These are phyloP conservation scores for Smittium culicis DNA, from an alignment of 371 early-diverging fungal species.

Conservation along the genomic window DNA sequence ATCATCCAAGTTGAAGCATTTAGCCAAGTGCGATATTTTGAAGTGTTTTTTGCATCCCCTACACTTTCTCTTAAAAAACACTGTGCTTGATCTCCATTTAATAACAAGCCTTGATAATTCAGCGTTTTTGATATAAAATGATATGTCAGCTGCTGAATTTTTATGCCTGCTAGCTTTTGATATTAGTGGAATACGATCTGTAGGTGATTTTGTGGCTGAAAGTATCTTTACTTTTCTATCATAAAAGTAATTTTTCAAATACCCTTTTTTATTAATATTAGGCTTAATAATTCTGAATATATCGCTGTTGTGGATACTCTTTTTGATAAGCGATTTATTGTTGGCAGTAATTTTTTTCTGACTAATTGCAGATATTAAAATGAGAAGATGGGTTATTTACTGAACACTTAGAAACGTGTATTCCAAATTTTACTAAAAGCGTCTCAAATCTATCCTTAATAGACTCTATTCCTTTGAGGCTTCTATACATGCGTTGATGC, in stretches of 20 bases:
- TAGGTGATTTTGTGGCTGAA: not conserved
- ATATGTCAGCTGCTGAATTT: not conserved
- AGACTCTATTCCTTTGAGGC: not conserved
- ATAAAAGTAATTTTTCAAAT: not conserved
- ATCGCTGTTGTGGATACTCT: not conserved
- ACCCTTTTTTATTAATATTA: not conserved
- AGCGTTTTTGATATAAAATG: not conserved
- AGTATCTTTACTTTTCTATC: not conserved
- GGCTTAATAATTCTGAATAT: not conserved
- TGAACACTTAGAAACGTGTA: not conserved
- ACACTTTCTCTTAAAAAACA: not conserved
- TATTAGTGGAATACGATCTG: not conserved
- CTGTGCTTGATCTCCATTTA: not conserved
- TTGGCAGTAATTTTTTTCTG: not conserved
- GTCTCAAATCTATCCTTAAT: slow-evolving; percentile 6
- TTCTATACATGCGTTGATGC: not conserved
- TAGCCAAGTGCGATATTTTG: not conserved
- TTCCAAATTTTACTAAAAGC: not conserved
- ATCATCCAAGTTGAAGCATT: not conserved
- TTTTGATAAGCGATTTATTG: not conserved
- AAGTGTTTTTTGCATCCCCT: not conserved
- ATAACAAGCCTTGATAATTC: not conserved
- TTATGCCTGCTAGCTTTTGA: not conserved
- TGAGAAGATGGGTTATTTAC: not conserved
- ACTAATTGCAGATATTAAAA: not conserved